These are phyloP conservation scores for Sporothrix euskadiensis DNA, from an alignment of 2,329 filamentous ascomycete species.

Conservation along the genomic window DNA sequence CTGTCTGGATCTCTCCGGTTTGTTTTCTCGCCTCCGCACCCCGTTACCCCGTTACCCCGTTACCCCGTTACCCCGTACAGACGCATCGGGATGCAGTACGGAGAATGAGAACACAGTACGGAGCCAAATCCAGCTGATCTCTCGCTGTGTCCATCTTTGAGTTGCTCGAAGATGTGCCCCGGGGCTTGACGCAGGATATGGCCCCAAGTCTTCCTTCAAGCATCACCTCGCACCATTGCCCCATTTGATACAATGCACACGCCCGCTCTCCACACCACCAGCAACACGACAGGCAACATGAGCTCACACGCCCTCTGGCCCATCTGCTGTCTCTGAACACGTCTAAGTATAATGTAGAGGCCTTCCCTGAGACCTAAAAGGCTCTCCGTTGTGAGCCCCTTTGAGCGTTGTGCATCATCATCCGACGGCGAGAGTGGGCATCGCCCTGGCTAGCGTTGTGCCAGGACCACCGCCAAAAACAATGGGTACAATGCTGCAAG, in stretches of 20 bases:
- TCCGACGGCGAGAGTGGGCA: background rate
- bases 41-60: conserved; percentile 20
- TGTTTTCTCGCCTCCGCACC: conserved; percentile 21
- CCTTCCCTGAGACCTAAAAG: no score
- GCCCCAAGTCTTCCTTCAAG: background rate
- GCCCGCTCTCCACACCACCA: background rate
- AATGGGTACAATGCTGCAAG: background rate
- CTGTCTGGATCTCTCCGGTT: conserved; percentile 6
- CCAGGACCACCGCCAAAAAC: background rate
- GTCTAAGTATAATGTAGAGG: background rate
- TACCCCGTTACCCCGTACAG: conserved; percentile 22
- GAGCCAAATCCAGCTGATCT: background rate
- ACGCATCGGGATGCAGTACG: background rate
- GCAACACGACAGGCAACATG: background rate
- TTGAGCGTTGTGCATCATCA: background rate
- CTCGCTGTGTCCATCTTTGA: background rate
- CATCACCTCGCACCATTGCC: background rate
- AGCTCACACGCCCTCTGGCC: background rate
- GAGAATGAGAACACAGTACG: background rate
- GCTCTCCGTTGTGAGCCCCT: background rate
- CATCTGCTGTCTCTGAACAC: background rate
- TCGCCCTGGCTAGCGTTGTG: background rate
- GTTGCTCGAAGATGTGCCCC: background rate
- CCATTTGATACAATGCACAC: background rate
- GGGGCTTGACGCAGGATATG: background rate